These are phyloP conservation scores for Vanrija humicola DNA, from an alignment of 1,284 basidiomycete genomes.

Conservation along the genomic window DNA sequence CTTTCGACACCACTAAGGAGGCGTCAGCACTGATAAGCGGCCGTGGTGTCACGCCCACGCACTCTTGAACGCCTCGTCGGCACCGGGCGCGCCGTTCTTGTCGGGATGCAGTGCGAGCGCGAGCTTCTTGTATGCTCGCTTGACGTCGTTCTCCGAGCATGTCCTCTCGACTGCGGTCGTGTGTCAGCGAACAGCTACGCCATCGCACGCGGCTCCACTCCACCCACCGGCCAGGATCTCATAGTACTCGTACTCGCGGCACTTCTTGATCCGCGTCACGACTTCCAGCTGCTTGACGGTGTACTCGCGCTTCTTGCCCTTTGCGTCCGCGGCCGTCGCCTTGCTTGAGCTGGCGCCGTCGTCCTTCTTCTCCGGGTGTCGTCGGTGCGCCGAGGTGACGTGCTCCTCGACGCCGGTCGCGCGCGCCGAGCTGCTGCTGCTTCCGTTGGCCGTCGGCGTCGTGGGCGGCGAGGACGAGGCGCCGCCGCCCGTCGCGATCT, in stretches of 20 bases:
- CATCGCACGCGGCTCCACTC: no score
- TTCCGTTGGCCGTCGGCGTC: neutral
- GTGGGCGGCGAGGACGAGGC: slow-evolving; percentile 13
- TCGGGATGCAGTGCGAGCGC: slow-evolving; percentile 93
- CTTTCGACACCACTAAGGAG: slow-evolving; percentile 87
- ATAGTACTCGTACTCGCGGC: slow-evolving; percentile 89
- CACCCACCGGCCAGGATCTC: slow-evolving; percentile 68
- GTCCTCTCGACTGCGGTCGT: slow-evolving; percentile 61
- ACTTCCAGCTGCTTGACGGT: slow-evolving; percentile 78
- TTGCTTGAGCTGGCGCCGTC: neutral
- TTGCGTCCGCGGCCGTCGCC: slow-evolving; percentile 1
- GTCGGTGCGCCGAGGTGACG: slow-evolving; percentile 40
- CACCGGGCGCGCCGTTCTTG: slow-evolving; percentile 95
- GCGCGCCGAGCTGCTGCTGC: slow-evolving; percentile 17
- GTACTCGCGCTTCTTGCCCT: slow-evolving; percentile 67
- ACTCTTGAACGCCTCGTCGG: slow-evolving; percentile 99
- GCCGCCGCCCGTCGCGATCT: slow-evolving; percentile 25
- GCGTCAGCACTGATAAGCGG: slow-evolving; percentile 4
- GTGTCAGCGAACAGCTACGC: neutral
- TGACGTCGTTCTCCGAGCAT: slow-evolving; percentile 85
- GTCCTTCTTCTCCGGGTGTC: slow-evolving; percentile 11
- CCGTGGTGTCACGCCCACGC: slow-evolving; percentile 45
- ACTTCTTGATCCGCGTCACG: slow-evolving; percentile 80
- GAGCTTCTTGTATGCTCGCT: slow-evolving; percentile 97
- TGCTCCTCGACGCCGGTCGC: slow-evolving; percentile 47